Evolutionary conservation across 2,329 filamentous ascomycete genomes (phyloP), one percentile per base, ranked within the genome.

Genomic region (Apiospora koreana): DNA sequence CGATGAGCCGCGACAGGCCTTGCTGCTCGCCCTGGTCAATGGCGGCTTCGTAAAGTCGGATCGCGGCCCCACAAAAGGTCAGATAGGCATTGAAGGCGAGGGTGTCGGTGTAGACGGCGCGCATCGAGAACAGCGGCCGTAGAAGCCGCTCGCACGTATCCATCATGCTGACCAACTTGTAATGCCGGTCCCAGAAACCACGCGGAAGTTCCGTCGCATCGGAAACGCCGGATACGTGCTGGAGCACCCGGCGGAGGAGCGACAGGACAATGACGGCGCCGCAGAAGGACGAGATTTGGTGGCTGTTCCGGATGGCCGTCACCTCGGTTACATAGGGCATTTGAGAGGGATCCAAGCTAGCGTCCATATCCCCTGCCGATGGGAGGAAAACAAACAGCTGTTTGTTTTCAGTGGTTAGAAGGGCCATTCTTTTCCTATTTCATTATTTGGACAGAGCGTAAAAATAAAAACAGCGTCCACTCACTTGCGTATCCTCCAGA

Each of bases 251-350:
- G 28, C 68, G 69, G 7, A 72, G 54, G 21, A 67, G 58, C 31
- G 72, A 50, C 14, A 72, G 67, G 8, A 73, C 72, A 62, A 73
- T 72, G 5, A 73, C 66, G 16, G 71, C 68, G 35, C 72, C 72
- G 35, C 69, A 71, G 31, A 69, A 71, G 45, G 71, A 73, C 23
- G 72, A 72, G 23, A 46, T 31, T 3, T 48, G 46, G 3, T 68
- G 31, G 54, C 25, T 18, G 54, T n/a, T 31, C 54, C 25, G 12
- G 14, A 18, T n/a, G 18, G 54, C 31, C 25, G 25, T 28, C 54
- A 62, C 54, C 10, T 35, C 31, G 25, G 54, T 28, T 2, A 62
- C 25, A 18, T 62, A 62, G 21, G 54, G 54, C 54, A 62, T 62
- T 9, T n/a, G 25, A 18, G 31, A 38, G 25, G 54, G 54, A 16